Percentiles rank a stretch among this genome's conserved stretches.
phyloP scores from a whole-genome alignment of 306 rosid genomes.

The Rosa chinensis region DNA sequence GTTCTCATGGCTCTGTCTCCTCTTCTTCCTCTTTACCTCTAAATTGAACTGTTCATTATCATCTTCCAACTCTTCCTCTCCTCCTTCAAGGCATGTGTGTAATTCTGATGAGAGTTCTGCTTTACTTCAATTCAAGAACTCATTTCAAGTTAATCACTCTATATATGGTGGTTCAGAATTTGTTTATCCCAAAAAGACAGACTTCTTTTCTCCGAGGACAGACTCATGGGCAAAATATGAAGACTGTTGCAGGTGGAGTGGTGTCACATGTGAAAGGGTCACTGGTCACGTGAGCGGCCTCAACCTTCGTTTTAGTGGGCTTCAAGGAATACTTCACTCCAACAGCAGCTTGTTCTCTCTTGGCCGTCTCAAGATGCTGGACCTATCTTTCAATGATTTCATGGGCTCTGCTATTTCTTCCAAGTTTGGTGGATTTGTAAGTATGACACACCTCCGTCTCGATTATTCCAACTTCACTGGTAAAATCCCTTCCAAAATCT shows the following conservation, averaged over 20 bases:
- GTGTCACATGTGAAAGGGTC: conserved; percentile 16
- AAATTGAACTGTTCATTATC: neutral
- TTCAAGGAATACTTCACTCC: conserved; percentile 6
- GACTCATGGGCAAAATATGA: neutral
- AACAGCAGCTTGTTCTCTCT: neutral
- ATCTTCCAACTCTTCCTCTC: neutral
- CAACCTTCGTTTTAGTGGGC: neutral
- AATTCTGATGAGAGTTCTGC: conserved; percentile 8
- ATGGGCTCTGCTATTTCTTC: conserved; percentile 3
- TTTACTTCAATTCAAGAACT: conserved; percentile 19
- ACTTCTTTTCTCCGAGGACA: neutral
- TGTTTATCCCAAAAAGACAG: no score
- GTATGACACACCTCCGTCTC: neutral
- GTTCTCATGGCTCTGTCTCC: neutral
- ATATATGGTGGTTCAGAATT: no score
- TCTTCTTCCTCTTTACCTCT: neutral
- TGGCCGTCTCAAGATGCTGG: neutral
- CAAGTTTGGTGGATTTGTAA: conserved; percentile 5
- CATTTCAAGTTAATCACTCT: neutral
- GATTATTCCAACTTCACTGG: neutral
- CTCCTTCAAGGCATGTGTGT: neutral
- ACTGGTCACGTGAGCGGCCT: conserved; percentile 16
- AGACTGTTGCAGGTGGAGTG: conserved; percentile 16
- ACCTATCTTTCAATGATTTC: neutral
- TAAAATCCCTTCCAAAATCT: neutral